Evolutionary conservation across 2,329 filamentous ascomycete species (phyloP).

Genomic region (Annulohypoxylon truncatum): DNA sequence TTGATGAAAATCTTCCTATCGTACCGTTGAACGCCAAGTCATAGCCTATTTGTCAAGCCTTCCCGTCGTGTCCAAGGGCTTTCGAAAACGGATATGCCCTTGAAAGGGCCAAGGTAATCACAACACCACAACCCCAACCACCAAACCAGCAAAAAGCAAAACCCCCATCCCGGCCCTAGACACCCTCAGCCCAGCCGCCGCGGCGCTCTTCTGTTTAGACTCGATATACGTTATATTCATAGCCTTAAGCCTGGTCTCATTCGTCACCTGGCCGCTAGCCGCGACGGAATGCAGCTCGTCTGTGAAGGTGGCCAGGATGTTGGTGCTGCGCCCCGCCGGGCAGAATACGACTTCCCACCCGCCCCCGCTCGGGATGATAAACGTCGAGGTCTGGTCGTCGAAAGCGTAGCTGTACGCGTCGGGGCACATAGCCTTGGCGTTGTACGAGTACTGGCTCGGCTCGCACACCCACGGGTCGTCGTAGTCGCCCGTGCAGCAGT

Average conservation of each 20-base stretch:
- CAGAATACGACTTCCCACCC: conserved; percentile 86
- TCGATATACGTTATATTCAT: conserved; percentile 54
- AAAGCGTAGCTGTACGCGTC: conserved; percentile 86
- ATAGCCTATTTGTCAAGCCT: background rate
- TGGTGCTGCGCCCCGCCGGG: conserved; percentile 70
- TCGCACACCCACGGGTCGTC: conserved; percentile 71
- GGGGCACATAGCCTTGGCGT: conserved; percentile 80
- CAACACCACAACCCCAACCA: conserved; percentile 5
- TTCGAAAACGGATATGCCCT: no score
- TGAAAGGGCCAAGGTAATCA: no score
- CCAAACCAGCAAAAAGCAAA: background rate
- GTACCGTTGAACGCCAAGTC: conserved; percentile 6
- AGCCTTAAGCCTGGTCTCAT: conserved; percentile 49
- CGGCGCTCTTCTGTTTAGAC: conserved; percentile 33
- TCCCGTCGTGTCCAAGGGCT: background rate
- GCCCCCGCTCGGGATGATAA: conserved; percentile 73
- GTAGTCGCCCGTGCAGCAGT: conserved; percentile 81
- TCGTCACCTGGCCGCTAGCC: conserved; percentile 54
- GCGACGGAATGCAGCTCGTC: conserved; percentile 62
- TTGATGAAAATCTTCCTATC: background rate
- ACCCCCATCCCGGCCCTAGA: background rate
- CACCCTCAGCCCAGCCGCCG: background rate
- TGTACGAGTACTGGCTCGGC: conserved; percentile 74
- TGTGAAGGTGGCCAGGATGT: conserved; percentile 66
- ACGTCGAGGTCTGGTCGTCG: conserved; percentile 69